Evolutionary conservation across 306 rosid species (phyloP), one percentile per base, ranked within the genome.

Genomic region (Citrullus colocynthis): DNA sequence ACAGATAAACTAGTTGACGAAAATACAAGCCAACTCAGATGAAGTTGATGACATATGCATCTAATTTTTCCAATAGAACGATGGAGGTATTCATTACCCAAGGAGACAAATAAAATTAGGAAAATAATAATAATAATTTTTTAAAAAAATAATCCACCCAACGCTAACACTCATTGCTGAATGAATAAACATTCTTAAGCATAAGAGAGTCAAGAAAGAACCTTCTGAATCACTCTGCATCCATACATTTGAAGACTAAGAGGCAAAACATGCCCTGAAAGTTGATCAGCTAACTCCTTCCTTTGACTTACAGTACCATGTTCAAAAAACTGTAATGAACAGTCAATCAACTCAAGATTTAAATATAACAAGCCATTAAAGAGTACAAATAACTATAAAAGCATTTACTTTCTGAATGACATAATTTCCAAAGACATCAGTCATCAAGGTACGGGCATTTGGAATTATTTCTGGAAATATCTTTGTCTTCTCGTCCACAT

Each of bases 171-270:
- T 69, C 17, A 45, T 21, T 48, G 59, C 58, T 24, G 54, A 21
- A 13, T 71, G 76, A 71, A 45, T 71, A 28, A 71, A 71, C n/a
- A 48, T 71, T 71, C 76, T 45, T 71, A 48, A 24, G 76, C 76
- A 48, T 20, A 20, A 71, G 69, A 70, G 58, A 54, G 75, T 74
- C 71, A 70, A 34, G 73, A 81, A 69, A 82, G 83, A 78, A 95
- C 99, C 99, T 95, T 95, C 89, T 95, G 99, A 78, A 95, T 92
- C 80, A 92, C 99, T 83, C 99, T 85, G 90, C 99, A 92, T 63
- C 97, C 99, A 84, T 95, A 95, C 97, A 95, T 95, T 87, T 95
- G 97, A 81, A 95, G 93, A 87, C 99, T 95, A 61, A 95, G 93
- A 66, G 96, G 91, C 85, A 92, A 89, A 85, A 95, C 92, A 81